Evolutionary conservation across 129 eudicot genomes (phyloP).

Genomic region (Helianthus annuus): HanXRQr2.0-SUNRISE NC_035448.2:9054201-9054700

Average conservation of each 20-base stretch:
- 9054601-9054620: constrained; percentile 13
- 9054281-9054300: constrained; percentile 6
- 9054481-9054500: constrained; percentile 65
- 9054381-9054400: not conserved
- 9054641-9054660: not conserved
- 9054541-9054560: constrained; percentile 52
- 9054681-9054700: constrained; percentile 40
- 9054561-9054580: constrained; percentile 57
- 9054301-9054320: constrained; percentile 40
- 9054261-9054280: constrained; percentile 13
- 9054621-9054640: constrained; percentile 22
- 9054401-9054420: constrained; percentile 8
- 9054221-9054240: constrained; percentile 35
- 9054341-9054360: not conserved
- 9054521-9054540: constrained; percentile 70
- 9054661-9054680: constrained; percentile 24
- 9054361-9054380: constrained; percentile 2
- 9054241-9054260: constrained; percentile 59
- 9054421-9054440: not conserved
- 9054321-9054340: not conserved
- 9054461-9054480: constrained; percentile 37
- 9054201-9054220: constrained; percentile 1
- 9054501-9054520: constrained; percentile 67
- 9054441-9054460: not conserved
- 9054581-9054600: not conserved